Evolutionary conservation across 208 protist genomes (phyloP), one percentile per base, ranked within the genome.

Genomic region (Crithidia sp.): DNA sequence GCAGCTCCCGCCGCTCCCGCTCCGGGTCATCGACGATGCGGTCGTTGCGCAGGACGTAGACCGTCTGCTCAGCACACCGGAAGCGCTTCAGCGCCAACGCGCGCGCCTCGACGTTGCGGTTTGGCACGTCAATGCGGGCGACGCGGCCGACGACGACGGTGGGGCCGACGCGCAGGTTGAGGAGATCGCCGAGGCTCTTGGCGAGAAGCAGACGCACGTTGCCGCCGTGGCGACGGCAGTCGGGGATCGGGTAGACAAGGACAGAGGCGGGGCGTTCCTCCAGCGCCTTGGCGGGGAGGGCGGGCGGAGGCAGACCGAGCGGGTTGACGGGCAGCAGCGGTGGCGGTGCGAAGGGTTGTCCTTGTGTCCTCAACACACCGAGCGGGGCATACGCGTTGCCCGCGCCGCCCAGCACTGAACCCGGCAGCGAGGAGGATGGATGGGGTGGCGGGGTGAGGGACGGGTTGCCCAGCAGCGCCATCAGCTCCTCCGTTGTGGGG

Each of bases 11-110:
- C 53, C 55, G 14, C 67, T 79, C 44, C 8, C 59, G 54, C 3
- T 55, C 58, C 8, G 84, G 85, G 76, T 93, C 84, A 70, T 95
- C 91, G 54, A 96, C 84, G 63, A 97, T 93, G 55, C 91, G 88
- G 71, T 97, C 90, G 72, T 97, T 97, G 68, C 90, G 91, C 65
- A 96, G 89, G 49, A 97, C 83, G 71, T 89, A 84, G 6, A 96
- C 83, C 7, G 67, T 79, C 50, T 68, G 74, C 14, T 87, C 92
- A 3, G 86, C 67, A 76, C 94, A 97, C 6, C 45, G 85, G 74
- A 97, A 97, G 10, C 71, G 76, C 68, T 94, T 88, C 49, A 95
- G 50, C 47, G 77, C 74, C 37, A 97, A 59, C n/a, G 90, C 91
- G 14, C 92, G 92, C 37, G 84, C 81, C 74, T 95, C 90, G 5